Evolutionary conservation across 495 filamentous ascomycete species (phyloP).

Genomic region (Penicillium coprophilum): DNA sequence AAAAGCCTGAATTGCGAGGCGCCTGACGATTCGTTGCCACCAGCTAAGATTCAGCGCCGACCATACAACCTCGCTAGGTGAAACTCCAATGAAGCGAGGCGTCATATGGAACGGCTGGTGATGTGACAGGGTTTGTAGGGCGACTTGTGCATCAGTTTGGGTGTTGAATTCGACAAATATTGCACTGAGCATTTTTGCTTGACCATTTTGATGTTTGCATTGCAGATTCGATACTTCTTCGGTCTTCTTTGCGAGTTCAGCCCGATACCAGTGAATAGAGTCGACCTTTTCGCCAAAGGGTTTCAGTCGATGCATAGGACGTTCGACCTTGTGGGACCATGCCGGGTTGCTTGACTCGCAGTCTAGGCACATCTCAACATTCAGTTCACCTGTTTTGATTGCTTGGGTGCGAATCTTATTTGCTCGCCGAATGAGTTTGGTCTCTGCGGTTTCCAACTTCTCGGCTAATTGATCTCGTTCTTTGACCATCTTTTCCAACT

Average conservation of each 20-base stretch:
- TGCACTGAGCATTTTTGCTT: constrained; percentile 55
- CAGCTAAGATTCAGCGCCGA: constrained; percentile 74
- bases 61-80: constrained; percentile 81
- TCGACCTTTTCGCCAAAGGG: constrained; percentile 69
- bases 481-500: constrained; percentile 56
- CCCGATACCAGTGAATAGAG: constrained; percentile 82
- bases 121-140: constrained; percentile 76
- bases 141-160: constrained; percentile 77
- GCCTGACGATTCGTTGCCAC: constrained; percentile 75
- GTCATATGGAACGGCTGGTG: constrained; percentile 85
- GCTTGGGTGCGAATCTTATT: constrained; percentile 53
- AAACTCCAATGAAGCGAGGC: constrained; percentile 75
- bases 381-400: constrained; percentile 30
- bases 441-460: constrained; percentile 65
- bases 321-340: constrained; percentile 49
- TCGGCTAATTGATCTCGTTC: constrained; percentile 59
- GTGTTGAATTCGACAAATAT: constrained; percentile 85
- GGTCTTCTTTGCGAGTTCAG: constrained; percentile 65
- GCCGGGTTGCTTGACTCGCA: constrained; percentile 48
- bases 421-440: constrained; percentile 59
- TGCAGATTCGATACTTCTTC: constrained; percentile 68
- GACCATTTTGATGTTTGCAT: constrained; percentile 46
- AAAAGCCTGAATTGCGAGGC: constrained; percentile 63
- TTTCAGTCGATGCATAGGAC: constrained; percentile 55
- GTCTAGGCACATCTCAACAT: constrained; percentile 31